Base-by-base conservation (phyloP, 106 monocot species). In the Acorus calamus region DNA sequence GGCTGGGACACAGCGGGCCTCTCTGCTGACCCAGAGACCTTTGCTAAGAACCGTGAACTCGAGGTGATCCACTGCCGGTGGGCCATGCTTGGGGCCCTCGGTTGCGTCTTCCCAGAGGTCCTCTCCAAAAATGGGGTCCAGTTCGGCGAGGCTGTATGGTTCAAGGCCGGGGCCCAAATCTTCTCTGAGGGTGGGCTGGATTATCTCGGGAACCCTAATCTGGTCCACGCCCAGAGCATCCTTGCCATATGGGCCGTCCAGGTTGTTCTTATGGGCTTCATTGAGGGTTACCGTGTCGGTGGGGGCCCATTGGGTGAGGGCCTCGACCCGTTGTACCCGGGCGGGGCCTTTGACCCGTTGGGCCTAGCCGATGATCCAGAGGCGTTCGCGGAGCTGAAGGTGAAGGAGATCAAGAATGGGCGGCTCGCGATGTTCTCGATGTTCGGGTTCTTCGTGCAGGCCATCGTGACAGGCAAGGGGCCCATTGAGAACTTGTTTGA, bases 1-100 rank as follows among this genome's bases (percentile, higher is more conserved):
- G 86, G 86, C 5, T 87, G 86, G 86, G 86, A 86, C 79, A 86
- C 86, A 2, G 86, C 86, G 4, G 86, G 86, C 2, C 74, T 86
- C 5, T 86, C 86, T 3, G 86, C 79, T 3, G 87, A 87, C 62
- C 87, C 83, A 8, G 87, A 87, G 83, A 87, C 87, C 13, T 87
- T 87, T 62, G 83, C 83, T 5, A 79, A 79, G 74, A 80, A 83
- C 70, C 71, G 81, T 42, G 81, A 81, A 64, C 73, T 81, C 4
- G 81, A 81, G 60, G 77, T 81, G 73, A 86, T 87, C 75, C 87
- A 87, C 71, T 13, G 69, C 61, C 64, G 86, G n/a, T 83, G 83
- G 86, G 86, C 86, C 10, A 87, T 87, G 86, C 77, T 87, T 7
- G 86, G 86, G 0, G 86, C 86, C 1, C 83, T 87, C 8, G 86